Percentiles rank a stretch among this genome's conserved stretches.
phyloP scores from a whole-genome alignment of 176 grass and related monocot species.

The Hyparrhenia diplandra region DNA sequence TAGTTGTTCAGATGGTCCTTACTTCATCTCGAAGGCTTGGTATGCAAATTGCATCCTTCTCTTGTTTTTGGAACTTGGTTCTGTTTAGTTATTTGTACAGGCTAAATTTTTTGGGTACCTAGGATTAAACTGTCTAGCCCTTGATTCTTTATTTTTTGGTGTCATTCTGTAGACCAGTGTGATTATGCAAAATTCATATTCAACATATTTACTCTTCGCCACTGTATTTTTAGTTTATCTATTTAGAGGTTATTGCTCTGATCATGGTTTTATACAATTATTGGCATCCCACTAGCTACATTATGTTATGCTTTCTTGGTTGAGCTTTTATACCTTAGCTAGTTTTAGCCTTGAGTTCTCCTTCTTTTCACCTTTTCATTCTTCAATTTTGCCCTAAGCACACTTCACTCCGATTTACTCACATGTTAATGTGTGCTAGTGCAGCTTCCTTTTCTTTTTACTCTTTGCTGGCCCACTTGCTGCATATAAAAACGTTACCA shows the following conservation, averaged over 20 bases:
- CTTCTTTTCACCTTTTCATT: background rate
- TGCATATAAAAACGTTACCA: background rate
- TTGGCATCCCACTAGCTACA: background rate
- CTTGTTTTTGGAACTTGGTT: slow-evolving; percentile 5
- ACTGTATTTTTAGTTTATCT: slow-evolving; percentile 1
- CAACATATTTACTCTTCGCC: background rate
- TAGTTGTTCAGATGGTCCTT: slow-evolving; percentile 41
- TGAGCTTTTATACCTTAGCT: background rate
- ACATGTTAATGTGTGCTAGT: no score
- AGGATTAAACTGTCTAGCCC: background rate
- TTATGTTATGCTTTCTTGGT: background rate
- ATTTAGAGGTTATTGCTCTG: slow-evolving; percentile 10
- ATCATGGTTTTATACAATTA: background rate
- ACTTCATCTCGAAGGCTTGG: slow-evolving; percentile 88
- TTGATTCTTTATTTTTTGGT: background rate
- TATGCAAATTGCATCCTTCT: slow-evolving; percentile 34
- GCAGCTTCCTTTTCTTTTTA: no score
- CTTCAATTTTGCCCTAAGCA: background rate
- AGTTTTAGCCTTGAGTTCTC: slow-evolving; percentile 14
- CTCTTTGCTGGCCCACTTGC: background rate
- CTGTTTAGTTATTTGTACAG: background rate
- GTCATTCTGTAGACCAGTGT: slow-evolving; percentile 2
- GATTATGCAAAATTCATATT: slow-evolving; percentile 2
- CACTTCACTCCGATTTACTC: background rate
- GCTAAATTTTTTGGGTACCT: background rate